phyloP scores from a whole-genome alignment of 83 land plant genomes.

The Diphasiastrum complanatum region DNA sequence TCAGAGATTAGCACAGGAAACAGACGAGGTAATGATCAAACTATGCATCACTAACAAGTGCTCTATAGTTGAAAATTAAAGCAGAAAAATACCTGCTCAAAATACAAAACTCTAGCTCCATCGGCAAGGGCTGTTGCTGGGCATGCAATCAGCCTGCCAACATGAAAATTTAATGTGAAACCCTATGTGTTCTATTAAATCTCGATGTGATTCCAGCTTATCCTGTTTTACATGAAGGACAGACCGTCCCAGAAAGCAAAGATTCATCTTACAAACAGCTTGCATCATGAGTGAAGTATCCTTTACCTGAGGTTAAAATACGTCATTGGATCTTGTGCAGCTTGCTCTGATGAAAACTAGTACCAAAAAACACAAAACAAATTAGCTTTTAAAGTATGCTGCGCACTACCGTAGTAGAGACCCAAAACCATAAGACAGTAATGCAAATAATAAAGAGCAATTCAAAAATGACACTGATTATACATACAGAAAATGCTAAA shows the following conservation, averaged over 20 bases:
- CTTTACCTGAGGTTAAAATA: slow-evolving; percentile 86
- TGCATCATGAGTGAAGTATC: background rate
- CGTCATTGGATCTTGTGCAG: slow-evolving; percentile 68
- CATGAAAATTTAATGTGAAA: background rate
- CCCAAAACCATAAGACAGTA: background rate
- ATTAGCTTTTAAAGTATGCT: background rate
- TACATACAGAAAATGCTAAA: too few species aligned
- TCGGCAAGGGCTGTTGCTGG: slow-evolving; percentile 90
- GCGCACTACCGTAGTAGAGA: background rate
- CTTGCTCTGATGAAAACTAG: slow-evolving; percentile 83
- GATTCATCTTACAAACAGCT: background rate
- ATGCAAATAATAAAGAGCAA: too few species aligned
- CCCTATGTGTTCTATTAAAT: background rate
- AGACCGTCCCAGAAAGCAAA: background rate
- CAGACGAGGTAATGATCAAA: background rate
- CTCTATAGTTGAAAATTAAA: background rate
- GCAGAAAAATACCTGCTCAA: slow-evolving; percentile 60
- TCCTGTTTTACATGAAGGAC: background rate
- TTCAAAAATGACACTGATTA: too few species aligned
- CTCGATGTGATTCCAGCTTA: background rate
- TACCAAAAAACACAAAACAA: slow-evolving; percentile 7
- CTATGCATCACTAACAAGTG: background rate
- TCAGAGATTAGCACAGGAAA: slow-evolving; percentile 3
- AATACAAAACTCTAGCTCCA: slow-evolving; percentile 77
- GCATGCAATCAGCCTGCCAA: slow-evolving; percentile 65